Evolutionary conservation across 1,284 basidiomycete species (phyloP).

Genomic region (Rhodotorula sp.): DNA sequence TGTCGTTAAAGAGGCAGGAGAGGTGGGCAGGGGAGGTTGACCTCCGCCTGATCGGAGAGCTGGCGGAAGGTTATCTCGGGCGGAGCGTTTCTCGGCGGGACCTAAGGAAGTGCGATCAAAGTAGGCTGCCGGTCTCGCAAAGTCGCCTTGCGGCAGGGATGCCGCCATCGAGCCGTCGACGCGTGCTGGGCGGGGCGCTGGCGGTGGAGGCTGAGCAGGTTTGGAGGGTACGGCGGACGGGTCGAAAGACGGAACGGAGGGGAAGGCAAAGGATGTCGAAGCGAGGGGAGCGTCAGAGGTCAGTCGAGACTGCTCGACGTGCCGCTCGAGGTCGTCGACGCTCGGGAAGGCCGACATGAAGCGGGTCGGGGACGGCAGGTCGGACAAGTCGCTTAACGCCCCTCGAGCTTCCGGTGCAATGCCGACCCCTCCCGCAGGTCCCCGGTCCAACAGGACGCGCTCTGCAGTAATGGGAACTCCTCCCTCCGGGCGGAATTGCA

Average conservation of each 20-base stretch:
- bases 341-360: constrained; percentile 29
- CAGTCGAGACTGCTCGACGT: not conserved
- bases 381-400: not conserved
- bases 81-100: constrained; percentile 1
- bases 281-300: not conserved
- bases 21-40: not conserved
- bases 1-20: not conserved
- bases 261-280: not conserved
- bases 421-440: constrained; percentile 17
- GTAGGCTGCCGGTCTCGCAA: constrained; percentile 16
- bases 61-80: not conserved
- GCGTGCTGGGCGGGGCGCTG: constrained; percentile 3
- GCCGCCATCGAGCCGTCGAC: not conserved
- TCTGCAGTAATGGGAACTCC: constrained; percentile 2
- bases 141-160: constrained; percentile 4
- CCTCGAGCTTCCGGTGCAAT: not conserved
- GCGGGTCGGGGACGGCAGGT: not conserved
- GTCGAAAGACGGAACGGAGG: constrained; percentile 20
- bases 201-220: constrained; percentile 4
- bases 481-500: constrained; percentile 5
- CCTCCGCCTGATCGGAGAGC: not conserved
- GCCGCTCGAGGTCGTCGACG: constrained; percentile 33
- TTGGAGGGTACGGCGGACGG: not conserved
- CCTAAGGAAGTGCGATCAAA: too few relatives aligned
- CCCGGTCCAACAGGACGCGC: constrained; percentile 11